These are phyloP conservation scores for Pholiota conissans DNA, from an alignment of 768 basidiomycete species.

Conservation along the genomic window DNA sequence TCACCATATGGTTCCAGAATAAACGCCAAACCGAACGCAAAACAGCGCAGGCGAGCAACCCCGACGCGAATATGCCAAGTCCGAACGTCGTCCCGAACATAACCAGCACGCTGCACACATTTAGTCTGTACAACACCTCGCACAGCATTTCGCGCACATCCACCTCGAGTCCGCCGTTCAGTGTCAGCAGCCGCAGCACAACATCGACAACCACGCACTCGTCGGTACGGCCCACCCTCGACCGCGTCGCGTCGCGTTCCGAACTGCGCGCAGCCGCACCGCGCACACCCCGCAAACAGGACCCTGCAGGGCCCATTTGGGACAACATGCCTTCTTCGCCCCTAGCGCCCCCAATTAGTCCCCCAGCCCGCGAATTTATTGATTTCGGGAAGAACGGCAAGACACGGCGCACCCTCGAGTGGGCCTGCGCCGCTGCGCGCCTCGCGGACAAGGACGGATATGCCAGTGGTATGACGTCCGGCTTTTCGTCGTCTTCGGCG, in stretches of 20 bases:
- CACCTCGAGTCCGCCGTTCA: slow-evolving; percentile 21
- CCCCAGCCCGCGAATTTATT: slow-evolving; percentile 46
- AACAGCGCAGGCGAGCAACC: slow-evolving; percentile 33
- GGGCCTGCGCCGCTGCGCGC: slow-evolving; percentile 69
- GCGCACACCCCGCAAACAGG: slow-evolving; percentile 37
- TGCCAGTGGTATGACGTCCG: slow-evolving; percentile 14
- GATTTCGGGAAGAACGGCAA: slow-evolving; percentile 47
- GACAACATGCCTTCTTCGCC: slow-evolving; percentile 69
- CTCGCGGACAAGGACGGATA: slow-evolving; percentile 43
- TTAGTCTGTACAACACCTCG: slow-evolving; percentile 20
- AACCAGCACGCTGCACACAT: slow-evolving; percentile 28
- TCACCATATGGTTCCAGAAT: slow-evolving; percentile 87
- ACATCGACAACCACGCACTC: slow-evolving; percentile 21
- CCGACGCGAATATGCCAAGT: slow-evolving; percentile 17
- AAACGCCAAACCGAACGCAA: slow-evolving; percentile 72
- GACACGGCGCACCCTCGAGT: slow-evolving; percentile 61
- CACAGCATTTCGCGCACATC: slow-evolving; percentile 20
- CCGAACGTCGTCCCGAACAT: slow-evolving; percentile 31
- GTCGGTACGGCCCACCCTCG: slow-evolving; percentile 49
- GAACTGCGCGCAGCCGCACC: slow-evolving; percentile 44
- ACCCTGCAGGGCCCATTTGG: slow-evolving; percentile 35
- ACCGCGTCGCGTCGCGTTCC: slow-evolving; percentile 55
- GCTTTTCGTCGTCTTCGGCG: slow-evolving; percentile 10
- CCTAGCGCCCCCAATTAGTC: slow-evolving; percentile 51
- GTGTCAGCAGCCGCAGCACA: slow-evolving; percentile 24